phyloP scores from a whole-genome alignment of 805 yeast species.

The Lipomyces oligophaga region DNA sequence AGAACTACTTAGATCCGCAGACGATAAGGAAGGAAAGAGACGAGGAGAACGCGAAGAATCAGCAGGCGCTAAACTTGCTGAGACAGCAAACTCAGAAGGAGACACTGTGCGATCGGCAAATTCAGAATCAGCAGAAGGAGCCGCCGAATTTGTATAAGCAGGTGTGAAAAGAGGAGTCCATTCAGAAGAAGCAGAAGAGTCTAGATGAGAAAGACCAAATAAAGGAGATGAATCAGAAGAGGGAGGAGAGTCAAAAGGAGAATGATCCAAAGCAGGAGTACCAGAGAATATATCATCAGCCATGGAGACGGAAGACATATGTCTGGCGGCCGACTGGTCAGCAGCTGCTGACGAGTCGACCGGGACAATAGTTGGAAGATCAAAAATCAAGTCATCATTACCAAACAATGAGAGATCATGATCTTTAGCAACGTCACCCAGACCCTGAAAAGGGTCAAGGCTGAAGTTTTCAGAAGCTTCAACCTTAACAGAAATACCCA shows the following conservation, averaged over 20 bases:
- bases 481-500: too few relatives aligned
- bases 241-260: constrained; percentile 28
- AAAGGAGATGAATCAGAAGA: constrained; percentile 35
- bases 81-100: not conserved
- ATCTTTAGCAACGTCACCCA: too few relatives aligned
- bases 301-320: too few relatives aligned
- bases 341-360: too few relatives aligned
- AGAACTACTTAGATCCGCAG: not conserved
- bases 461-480: too few relatives aligned
- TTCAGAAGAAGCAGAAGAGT: constrained; percentile 29
- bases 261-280: constrained; percentile 1
- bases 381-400: too few relatives aligned
- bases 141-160: constrained; percentile 13
- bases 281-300: too few relatives aligned
- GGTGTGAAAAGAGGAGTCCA: constrained; percentile 40
- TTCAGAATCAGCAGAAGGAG: not conserved
- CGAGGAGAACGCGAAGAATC: not conserved
- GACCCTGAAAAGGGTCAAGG: constrained; percentile 4
- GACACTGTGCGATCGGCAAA: not conserved
- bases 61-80: not conserved
- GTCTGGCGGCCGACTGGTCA: too few relatives aligned
- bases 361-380: too few relatives aligned
- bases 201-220: constrained; percentile 34
- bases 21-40: not conserved
- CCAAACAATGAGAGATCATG: too few relatives aligned